Evolutionary conservation across 768 basidiomycete species (phyloP).

Genomic region (Agrocybe praecox): DNA sequence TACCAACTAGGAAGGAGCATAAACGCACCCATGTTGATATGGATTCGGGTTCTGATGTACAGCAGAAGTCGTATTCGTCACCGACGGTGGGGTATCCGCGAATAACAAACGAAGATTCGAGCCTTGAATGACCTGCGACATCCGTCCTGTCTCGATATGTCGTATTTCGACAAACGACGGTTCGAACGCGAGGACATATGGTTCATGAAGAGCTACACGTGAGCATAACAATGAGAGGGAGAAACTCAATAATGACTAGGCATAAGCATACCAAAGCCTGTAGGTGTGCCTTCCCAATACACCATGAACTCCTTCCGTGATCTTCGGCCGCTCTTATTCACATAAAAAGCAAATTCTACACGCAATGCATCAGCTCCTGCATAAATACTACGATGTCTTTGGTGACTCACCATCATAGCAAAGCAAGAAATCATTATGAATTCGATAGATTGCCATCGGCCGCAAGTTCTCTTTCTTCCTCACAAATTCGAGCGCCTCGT

Average conservation of each 20-base stretch:
- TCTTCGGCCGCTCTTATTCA: constrained; percentile 94
- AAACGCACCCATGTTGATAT: constrained; percentile 29
- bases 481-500: constrained; percentile 91
- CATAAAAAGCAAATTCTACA: constrained; percentile 97
- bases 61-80: constrained; percentile 57
- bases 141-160: constrained; percentile 88
- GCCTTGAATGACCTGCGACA: constrained; percentile 95
- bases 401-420: constrained; percentile 89
- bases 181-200: constrained; percentile 96
- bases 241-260: neutral
- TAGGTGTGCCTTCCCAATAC: constrained; percentile 94
- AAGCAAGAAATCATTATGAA: constrained; percentile 94
- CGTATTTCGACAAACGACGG: constrained; percentile 96
- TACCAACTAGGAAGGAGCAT: neutral
- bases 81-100: constrained; percentile 89
- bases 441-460: constrained; percentile 96
- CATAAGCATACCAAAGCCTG: constrained; percentile 80
- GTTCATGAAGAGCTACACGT: constrained; percentile 84
- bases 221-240: neutral
- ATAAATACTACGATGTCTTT: neutral
- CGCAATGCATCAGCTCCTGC: constrained; percentile 11
- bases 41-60: constrained; percentile 34
- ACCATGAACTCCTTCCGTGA: constrained; percentile 93
- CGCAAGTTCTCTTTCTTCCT: constrained; percentile 84
- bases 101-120: constrained; percentile 89